Evolutionary conservation across 1,139 yeast species (phyloP), one percentile per base, ranked within the genome.

Genomic region (Sugiyamaella neomexicana): DNA sequence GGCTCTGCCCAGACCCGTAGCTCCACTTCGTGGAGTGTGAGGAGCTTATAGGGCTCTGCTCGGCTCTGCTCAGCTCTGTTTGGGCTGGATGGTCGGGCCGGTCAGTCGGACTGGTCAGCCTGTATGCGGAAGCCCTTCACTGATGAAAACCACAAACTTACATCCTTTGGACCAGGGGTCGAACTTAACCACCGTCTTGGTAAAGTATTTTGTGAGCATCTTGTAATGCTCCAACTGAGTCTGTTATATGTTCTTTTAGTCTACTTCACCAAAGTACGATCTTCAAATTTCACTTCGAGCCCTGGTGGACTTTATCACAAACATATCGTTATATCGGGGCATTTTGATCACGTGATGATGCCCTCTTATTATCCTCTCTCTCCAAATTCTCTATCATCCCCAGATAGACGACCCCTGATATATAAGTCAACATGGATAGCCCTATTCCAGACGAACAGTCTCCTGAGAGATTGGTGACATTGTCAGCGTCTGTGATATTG

Each of bases 131-230:
- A 27, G 9, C 8, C 9, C 31, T 9, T 27, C 31, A 27, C 5
- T 9, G 9, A 9, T 27, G 5, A 5, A 27, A 7, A 16, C 27
- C 6, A 20, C 6, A 3, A 15, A 74, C 80, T 57, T 70, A 79
- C 83, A 80, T 61, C 86, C 88, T 39, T 77, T 71, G 0, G 83
- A 80, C 59, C 88, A 80, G 0, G 97, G 97, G 68, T 87, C 83
- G 75, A 89, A 89, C 67, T 78, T 83, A 49, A 89, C 89, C 45
- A 77, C 75, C n/a, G 89, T 89, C 64, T 83, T 83, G 39, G 89
- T 76, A 72, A 89, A 87, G 73, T 85, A 89, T 72, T 88, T 88
- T 48, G 96, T 89, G 64, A 89, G 85, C 96, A 89, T 89, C 16
- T 31, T 46, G 53, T 6, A 5, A 6, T 13, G n/a, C 3, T 12